phyloP scores from a whole-genome alignment of 1,139 yeast species.

The Yamadazyma triangularis region DNA sequence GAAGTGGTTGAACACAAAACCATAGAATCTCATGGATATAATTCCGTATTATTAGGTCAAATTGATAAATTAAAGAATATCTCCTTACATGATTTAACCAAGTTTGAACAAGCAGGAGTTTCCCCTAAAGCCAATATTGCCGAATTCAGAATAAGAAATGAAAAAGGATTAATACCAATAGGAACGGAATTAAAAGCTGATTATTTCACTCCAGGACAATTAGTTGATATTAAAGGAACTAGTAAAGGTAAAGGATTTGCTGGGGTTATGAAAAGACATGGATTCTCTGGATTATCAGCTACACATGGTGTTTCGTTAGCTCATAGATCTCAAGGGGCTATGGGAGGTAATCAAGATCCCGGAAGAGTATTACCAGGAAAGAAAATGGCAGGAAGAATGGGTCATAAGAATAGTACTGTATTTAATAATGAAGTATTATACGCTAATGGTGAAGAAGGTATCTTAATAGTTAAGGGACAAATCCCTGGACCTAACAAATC shows the following conservation, averaged over 20 bases:
- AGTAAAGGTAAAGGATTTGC: constrained; percentile 96
- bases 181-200: constrained; percentile 83
- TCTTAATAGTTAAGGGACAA: constrained; percentile 80
- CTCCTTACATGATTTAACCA: constrained; percentile 65
- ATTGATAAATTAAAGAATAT: constrained; percentile 68
- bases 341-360: constrained; percentile 92
- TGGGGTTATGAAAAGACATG: constrained; percentile 97
- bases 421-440: constrained; percentile 75
- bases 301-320: constrained; percentile 94
- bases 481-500: constrained; percentile 87
- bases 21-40: constrained; percentile 65
- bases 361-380: constrained; percentile 96
- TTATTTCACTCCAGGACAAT: constrained; percentile 79
- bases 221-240: constrained; percentile 72
- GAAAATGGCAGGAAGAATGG: constrained; percentile 99
- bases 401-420: constrained; percentile 67
- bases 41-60: constrained; percentile 85
- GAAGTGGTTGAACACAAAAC: constrained; percentile 80
- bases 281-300: constrained; percentile 87
- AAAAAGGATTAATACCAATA: constrained; percentile 61
- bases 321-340: constrained; percentile 96
- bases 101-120: constrained; percentile 73
- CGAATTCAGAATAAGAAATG: constrained; percentile 75
- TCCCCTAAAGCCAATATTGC: constrained; percentile 74
- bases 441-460: constrained; percentile 76